Conservation (phyloP, 257 asterid genomes). For the Solanum okadae region DNA sequence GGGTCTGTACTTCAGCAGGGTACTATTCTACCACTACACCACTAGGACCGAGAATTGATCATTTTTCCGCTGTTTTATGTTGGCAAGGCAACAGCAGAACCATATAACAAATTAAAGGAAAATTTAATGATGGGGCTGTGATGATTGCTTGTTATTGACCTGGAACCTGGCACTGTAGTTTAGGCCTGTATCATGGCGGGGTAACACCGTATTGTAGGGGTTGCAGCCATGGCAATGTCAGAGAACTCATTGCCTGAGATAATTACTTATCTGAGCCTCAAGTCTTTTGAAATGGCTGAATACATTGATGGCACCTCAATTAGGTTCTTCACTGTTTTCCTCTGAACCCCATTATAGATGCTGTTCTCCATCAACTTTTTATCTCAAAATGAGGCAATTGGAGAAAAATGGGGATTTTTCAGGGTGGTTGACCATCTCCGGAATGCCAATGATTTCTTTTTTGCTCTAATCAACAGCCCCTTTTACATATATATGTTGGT, state of each 20-base stretch:
- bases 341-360: too few species aligned
- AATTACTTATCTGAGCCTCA: not conserved
- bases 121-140: not conserved
- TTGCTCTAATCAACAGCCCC: too few species aligned
- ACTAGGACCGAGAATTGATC: constrained; percentile 10
- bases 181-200: not conserved
- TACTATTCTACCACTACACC: constrained; percentile 89
- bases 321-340: too few species aligned
- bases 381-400: too few species aligned
- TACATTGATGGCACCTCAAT: not conserved
- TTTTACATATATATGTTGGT: too few species aligned
- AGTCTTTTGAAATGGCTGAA: not conserved
- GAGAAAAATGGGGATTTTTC: too few species aligned
- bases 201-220: not conserved
- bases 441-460: too few species aligned
- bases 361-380: too few species aligned
- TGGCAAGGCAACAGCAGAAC: not conserved
- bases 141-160: not conserved
- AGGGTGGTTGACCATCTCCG: too few species aligned
- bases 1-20: constrained; percentile 85
- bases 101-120: not conserved
- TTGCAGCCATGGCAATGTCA: not conserved
- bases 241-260: not conserved
- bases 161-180: not conserved
- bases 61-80: not conserved